Base-by-base conservation (phyloP, 345 rosid species). In the Camelina neglecta region DNA sequence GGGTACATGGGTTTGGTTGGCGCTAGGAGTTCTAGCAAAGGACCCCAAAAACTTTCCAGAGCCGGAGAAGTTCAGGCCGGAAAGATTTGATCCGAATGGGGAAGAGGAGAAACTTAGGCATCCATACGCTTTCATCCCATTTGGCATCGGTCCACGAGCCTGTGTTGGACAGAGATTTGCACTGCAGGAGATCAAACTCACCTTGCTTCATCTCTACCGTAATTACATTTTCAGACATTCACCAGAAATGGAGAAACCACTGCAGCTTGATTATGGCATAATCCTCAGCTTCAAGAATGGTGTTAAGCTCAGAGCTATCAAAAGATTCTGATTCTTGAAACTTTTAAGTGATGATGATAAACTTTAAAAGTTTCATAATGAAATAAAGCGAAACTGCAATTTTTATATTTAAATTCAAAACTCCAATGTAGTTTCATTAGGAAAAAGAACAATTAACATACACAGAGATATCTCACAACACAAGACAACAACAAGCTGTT, bases 1-100 rank as follows among this genome's bases (percentile, higher is more conserved):
- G 96, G 95, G 93, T 11, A 92, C 97, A 48, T 94, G 97, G 97
- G 95, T 90, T 20, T 94, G 97, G 97, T 74, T 90, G 77, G 98
- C 99, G 2, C 84, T 74, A 41, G 97, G 97, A 58, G 98, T 90
- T 79, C 83, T 87, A 9, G 93, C 96, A 61, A 92, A 90, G 69
- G 98, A 94, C 76, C 96, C 97, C 1, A 86, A 81, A 76, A 90
- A 94, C 81, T 92, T 92, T 84, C 90, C 93, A 0, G 88, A 92
- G 38, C 97, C 97, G 13, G 93, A 86, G 20, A 89, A 89, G 75
- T 94, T 89, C 81, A 88, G 63, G 82, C 98, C 95, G 4, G 93
- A 92, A 79, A 86, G 96, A 75, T 88, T 94, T 64, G 87, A 92
- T 80, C 96, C 89, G 4, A 79, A 84, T 13, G 81, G 93, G 0